Conservation (phyloP, 805 yeast species). For the Candida berthetii region DNA sequence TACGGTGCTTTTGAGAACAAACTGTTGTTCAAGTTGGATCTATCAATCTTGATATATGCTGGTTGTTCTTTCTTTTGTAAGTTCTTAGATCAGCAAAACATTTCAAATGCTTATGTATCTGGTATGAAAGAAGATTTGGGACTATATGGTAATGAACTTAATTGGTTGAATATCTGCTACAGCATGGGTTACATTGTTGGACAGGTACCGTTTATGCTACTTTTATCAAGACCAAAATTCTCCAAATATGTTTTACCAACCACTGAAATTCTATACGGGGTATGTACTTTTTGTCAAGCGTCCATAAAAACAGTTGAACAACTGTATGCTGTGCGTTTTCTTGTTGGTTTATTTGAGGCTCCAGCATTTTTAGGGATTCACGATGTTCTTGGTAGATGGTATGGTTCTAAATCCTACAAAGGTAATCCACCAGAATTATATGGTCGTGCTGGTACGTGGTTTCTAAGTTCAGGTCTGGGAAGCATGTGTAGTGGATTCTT, state of each 20-base stretch:
- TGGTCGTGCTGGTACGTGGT: conserved; percentile 54
- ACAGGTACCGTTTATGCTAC: not conserved
- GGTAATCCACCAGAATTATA: conserved; percentile 36
- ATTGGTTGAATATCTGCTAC: not conserved
- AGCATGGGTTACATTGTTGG: not conserved
- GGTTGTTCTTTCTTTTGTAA: not conserved
- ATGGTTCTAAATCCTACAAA: conserved; percentile 25
- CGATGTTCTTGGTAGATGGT: conserved; percentile 52
- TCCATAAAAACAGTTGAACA: conserved; percentile 37
- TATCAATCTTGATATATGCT: not conserved
- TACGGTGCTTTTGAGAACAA: not conserved
- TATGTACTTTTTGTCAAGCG: conserved; percentile 47
- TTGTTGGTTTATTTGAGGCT: conserved; percentile 61
- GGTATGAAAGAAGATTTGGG: too few species aligned
- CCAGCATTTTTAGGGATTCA: conserved; percentile 51
- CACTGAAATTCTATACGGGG: conserved; percentile 56
- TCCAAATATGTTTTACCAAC: conserved; percentile 38
- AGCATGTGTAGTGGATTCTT: conserved; percentile 41
- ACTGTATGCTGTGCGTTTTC: conserved; percentile 52
- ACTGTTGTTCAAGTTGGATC: not conserved
- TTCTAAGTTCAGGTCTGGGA: conserved; percentile 55
- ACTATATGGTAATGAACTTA: conserved; percentile 35
- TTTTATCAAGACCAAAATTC: conserved; percentile 24
- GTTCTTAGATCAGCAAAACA: conserved; percentile 19
- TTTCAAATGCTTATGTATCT: conserved; percentile 49